Conservation (phyloP, 2,329 filamentous ascomycete species). For the Rhynchosporium secalis region DNA sequence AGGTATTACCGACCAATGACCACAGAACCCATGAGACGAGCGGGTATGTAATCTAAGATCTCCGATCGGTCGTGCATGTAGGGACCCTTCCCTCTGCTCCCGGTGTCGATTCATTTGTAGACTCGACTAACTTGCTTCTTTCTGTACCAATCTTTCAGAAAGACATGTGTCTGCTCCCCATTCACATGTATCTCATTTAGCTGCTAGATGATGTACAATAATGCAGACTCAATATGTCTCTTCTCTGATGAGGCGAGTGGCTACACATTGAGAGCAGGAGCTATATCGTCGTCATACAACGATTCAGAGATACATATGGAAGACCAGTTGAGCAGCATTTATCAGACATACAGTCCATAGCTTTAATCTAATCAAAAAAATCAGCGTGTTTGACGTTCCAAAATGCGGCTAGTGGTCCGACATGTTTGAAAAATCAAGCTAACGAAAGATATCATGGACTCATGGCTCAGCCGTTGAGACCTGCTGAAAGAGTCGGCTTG, state of each 20-base stretch:
- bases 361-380: background rate
- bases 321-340: background rate
- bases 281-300: too few species aligned
- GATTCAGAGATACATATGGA: background rate
- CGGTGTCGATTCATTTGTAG: too few species aligned
- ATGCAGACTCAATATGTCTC: too few species aligned
- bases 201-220: too few species aligned
- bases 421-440: background rate
- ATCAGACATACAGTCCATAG: too few species aligned
- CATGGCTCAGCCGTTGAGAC: background rate
- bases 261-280: too few species aligned
- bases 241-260: too few species aligned
- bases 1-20: background rate
- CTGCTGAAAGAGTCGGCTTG: background rate
- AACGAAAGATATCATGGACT: background rate
- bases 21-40: background rate
- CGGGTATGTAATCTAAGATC: conserved; percentile 2
- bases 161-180: too few species aligned
- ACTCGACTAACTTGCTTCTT: too few species aligned
- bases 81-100: too few species aligned
- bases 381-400: background rate
- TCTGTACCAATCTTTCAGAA: too few species aligned
- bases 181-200: too few species aligned
- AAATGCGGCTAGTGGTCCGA: background rate
- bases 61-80: conserved; percentile 5